Base-by-base conservation (phyloP, 164 flowering plant genomes). In the Vitis riparia region DNA sequence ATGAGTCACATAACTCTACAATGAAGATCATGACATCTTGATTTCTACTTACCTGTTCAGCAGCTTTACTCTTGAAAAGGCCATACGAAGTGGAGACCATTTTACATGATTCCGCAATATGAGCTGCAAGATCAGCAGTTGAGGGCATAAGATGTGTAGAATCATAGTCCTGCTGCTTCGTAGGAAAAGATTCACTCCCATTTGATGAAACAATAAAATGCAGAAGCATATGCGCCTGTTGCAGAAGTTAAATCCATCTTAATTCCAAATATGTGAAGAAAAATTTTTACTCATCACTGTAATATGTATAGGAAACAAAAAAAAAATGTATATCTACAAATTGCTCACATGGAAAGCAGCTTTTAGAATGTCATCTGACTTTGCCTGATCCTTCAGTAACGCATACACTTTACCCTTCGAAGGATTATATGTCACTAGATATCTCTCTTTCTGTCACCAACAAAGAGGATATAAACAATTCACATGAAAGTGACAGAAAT, bases 331-430 rank as follows among this genome's bases (percentile, higher is more conserved):
- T 14, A 17, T 62, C 57, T 57, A 37, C 15, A 44, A 59, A 55
- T 52, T 59, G 51, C 97, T 86, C 68, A 96, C 99, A 79, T 96
- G 99, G 77, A 88, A 96, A 72, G 99, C 97, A 9, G 99, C 99
- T 84, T 96, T 96, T 51, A 96, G 80, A 75, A 96, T 86, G 77
- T 96, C 99, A 78, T 93, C 99, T 1, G 98, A 84, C 77, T 89
- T 89, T 11, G 99, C 98, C 73, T 89, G 90, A 80, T 90, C 91
- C 78, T 93, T 96, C 64, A 96, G 83, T 82, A 93, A 77, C 51
- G 98, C 99, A 83, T 87, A 96, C 11, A 96, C 88, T 73, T 93
- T 89, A 53, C 85, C 89, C 81, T 89, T 96, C 15, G 83, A 80
- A 67, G 94, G 91, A 85, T 93, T 93, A 66, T 89, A 95, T 23